Evolutionary conservation across 2,329 filamentous ascomycete genomes (phyloP), one percentile per base, ranked within the genome.

Genomic region (Fusarium chuoi): DNA sequence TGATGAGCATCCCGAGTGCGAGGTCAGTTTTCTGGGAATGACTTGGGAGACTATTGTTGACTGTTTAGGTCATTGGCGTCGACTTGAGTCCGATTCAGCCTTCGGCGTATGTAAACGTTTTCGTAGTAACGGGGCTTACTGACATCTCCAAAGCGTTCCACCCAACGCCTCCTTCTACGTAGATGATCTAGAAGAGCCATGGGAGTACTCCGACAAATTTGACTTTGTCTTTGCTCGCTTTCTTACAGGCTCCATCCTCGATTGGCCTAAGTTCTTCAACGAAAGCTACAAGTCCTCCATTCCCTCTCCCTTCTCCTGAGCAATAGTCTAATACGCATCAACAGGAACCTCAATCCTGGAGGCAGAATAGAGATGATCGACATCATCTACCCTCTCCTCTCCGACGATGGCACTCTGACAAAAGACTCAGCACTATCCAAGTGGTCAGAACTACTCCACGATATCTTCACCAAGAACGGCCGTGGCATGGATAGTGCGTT

Each of bases 221-320:
- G 71, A 74, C 12, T 74, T 67, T 30, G 54, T 74, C 15, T 73
- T 73, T 24, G 44, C 59, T 1, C 66, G 71, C n/a, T 73, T 73
- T 26, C 49, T 70, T 1, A 74, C 71, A 1, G 70, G 71, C 0
- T 74, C 71, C 0, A 68, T 74, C 14, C 66, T 52, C 0, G 57
- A 74, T 20, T 74, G 71, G 71, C 62, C 71, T 12, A 70, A 58
- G n/a, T 74, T 71, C 46, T 70, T 74, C 12, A 52, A 44, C 2
- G 41, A 74, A 33, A 51, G 58, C 28, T 74, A 54, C 48, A 45
- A 54, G 68, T 17, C 41, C 6, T 6, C 0, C 5, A 41, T 7
- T 10, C n/a, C 6, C 7, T 13, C 1, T 24, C 1, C 1, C 5
- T 18, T 4, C n/a, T 12, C 15, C 6, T 24, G n/a, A 1, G 10